Conservation (phyloP, 2,329 filamentous ascomycete genomes). For the Fusarium odoratissimum region DNA sequence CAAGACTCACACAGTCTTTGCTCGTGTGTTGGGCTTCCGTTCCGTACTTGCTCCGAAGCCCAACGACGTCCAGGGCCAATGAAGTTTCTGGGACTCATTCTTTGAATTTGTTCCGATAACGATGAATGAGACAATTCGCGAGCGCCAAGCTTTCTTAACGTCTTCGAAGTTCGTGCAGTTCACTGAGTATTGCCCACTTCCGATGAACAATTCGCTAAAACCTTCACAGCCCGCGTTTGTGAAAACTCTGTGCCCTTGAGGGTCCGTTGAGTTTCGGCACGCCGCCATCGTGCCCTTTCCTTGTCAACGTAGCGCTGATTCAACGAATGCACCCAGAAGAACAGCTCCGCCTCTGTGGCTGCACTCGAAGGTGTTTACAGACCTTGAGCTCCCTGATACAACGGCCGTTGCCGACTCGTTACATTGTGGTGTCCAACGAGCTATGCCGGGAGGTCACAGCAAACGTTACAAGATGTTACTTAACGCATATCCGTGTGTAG, state of each 20-base stretch:
- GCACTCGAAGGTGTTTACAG: not conserved
- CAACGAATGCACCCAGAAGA: no score
- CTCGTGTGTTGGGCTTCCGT: accelerated
- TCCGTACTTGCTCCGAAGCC: not conserved
- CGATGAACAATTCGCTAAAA: not conserved
- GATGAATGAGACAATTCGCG: accelerated
- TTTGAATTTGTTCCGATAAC: not conserved
- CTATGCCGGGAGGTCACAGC: not conserved
- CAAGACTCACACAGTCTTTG: not conserved
- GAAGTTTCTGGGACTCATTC: not conserved
- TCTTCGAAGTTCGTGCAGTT: accelerated
- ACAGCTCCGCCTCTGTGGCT: no score
- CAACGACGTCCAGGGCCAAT: not conserved
- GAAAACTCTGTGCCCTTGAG: not conserved
- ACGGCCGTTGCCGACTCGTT: not conserved
- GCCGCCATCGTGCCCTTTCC: not conserved
- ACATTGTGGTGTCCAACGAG: not conserved
- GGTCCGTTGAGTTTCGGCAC: not conserved
- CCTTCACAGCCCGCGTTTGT: not conserved
- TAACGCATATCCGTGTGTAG: not conserved
- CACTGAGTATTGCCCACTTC: accelerated
- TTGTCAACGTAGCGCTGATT: not conserved
- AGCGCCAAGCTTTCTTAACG: not conserved
- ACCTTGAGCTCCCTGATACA: not conserved
- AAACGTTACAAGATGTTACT: not conserved